Percentiles rank a stretch among this genome's conserved stretches.
Conservation (phyloP, 2,329 filamentous ascomycete species). For the Colletotrichum sojae region DNA sequence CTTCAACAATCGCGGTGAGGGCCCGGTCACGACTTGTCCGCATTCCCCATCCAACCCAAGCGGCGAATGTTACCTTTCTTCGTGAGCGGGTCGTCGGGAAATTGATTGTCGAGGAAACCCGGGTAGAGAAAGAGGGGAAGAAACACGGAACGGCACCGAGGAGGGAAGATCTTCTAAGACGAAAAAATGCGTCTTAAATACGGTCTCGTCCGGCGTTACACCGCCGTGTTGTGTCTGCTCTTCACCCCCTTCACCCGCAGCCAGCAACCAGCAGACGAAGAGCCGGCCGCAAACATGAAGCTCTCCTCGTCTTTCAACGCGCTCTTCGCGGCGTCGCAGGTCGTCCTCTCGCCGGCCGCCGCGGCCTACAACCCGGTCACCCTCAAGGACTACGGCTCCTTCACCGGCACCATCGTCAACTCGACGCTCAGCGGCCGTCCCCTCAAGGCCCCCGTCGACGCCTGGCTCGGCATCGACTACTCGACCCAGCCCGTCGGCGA, state of each 20-base stretch:
- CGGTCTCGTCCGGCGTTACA: conserved; percentile 4
- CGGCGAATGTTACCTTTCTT: not conserved
- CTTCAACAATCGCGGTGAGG: not conserved
- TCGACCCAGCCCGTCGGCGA: conserved; percentile 57
- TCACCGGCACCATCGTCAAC: conserved; percentile 55
- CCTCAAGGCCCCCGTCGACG: conserved; percentile 55
- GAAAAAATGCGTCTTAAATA: conserved; percentile 23
- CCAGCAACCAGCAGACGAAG: conserved; percentile 19
- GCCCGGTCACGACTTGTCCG: conserved; percentile 5
- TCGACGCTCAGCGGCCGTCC: conserved; percentile 50
- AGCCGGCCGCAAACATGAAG: conserved; percentile 24
- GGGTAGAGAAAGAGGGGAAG: conserved; percentile 4
- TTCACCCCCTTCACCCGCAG: conserved; percentile 21
- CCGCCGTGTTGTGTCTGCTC: conserved; percentile 2
- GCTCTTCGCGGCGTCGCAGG: conserved; percentile 32
- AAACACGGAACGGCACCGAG: not conserved
- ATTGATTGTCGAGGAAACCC: not conserved
- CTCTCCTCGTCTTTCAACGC: conserved; percentile 23
- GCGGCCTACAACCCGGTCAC: conserved; percentile 41
- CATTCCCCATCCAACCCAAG: conserved; percentile 7
- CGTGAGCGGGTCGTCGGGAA: conserved; percentile 25
- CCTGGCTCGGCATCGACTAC: conserved; percentile 64
- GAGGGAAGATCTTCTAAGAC: not conserved
- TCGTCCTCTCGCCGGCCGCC: conserved; percentile 21
- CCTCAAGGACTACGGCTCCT: conserved; percentile 57